phyloP scores from a whole-genome alignment of 441 rosid species.

The Populus hybrid region DNA sequence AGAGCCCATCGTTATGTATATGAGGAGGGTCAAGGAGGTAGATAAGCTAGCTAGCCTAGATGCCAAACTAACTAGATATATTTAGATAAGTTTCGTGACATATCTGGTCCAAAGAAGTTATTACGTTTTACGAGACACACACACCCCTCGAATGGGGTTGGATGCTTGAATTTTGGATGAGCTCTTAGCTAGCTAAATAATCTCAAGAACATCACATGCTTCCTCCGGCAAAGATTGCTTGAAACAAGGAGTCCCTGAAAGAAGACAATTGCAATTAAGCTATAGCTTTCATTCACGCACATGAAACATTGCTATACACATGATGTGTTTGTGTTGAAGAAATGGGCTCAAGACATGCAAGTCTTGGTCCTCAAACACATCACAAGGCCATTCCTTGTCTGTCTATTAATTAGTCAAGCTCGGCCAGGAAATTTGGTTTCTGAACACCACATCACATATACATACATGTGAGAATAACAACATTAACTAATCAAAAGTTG shows the following conservation, averaged over 20 bases:
- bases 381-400: not conserved
- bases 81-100: not conserved
- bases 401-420: not conserved
- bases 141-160: not conserved
- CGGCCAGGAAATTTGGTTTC: not conserved
- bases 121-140: not conserved
- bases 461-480: not conserved
- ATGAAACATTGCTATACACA: not conserved
- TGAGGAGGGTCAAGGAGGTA: not conserved
- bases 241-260: not conserved
- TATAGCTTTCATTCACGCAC: not conserved
- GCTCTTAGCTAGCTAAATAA: not conserved
- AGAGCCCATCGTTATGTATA: too few species aligned
- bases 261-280: not conserved
- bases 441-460: not conserved
- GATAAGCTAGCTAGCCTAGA: not conserved
- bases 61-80: not conserved
- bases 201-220: not conserved
- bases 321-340: not conserved
- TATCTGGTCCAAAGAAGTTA: not conserved
- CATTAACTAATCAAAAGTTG: not conserved
- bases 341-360: not conserved
- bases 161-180: not conserved
- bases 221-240: not conserved
- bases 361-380: not conserved